Conservation (phyloP, 371 early-diverging fungal species). For the Rhizopus arrhizus region DNA sequence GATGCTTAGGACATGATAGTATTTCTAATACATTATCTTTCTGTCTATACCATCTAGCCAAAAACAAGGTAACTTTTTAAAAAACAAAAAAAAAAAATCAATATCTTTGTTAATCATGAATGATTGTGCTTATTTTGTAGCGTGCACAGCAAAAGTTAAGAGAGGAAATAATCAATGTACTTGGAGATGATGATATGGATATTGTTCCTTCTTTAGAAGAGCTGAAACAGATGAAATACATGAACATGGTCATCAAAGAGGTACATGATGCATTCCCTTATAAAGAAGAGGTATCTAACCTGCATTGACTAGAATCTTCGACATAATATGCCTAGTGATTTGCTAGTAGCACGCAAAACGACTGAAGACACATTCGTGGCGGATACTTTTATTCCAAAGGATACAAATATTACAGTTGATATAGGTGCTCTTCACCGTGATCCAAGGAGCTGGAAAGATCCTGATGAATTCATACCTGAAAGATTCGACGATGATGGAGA, state of each 20-base stretch:
- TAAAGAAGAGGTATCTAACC: not conserved
- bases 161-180: conserved; percentile 47
- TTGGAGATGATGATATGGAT: conserved; percentile 50
- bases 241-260: conserved; percentile 45
- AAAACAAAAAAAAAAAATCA: conserved; percentile 23
- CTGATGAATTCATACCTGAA: conserved; percentile 29
- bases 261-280: not conserved
- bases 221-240: conserved; percentile 41
- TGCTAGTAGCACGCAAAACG: conserved; percentile 24
- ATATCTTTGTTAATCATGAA: not conserved
- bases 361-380: conserved; percentile 29
- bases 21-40: conserved; percentile 24
- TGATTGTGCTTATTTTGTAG: conserved; percentile 23
- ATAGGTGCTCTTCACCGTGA: conserved; percentile 37
- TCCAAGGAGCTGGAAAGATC: conserved; percentile 25
- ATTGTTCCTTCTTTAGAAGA: conserved; percentile 49
- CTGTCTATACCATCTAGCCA: conserved; percentile 24
- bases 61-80: conserved; percentile 28
- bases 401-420: conserved; percentile 37
- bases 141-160: conserved; percentile 53
- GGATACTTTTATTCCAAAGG: conserved; percentile 47
- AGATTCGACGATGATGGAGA: conserved; percentile 20
- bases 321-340: conserved; percentile 35
- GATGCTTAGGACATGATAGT: conserved; percentile 17
- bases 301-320: conserved; percentile 46